phyloP scores from a whole-genome alignment of 2,329 filamentous ascomycete genomes.

The Talaromyces pinophilus region DNA sequence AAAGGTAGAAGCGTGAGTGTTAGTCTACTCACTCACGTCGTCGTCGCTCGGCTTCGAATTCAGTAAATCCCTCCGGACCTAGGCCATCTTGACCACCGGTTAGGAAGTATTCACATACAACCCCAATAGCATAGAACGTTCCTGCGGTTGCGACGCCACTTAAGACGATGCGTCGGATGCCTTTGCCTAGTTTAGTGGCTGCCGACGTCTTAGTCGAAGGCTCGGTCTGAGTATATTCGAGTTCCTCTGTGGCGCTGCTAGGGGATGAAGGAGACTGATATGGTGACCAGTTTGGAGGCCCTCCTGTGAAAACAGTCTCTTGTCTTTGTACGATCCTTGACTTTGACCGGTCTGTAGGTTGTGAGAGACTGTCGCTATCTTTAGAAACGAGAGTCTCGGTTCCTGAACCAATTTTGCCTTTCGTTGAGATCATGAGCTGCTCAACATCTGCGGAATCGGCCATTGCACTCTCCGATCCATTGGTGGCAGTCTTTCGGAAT shows the following conservation, averaged over 20 bases:
- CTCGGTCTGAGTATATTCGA: not conserved
- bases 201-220: constrained; percentile 18
- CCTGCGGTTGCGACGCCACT: constrained; percentile 38
- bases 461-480: not conserved
- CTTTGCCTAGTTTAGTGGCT: constrained; percentile 24
- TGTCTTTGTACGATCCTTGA: constrained; percentile 30
- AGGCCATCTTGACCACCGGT: constrained; percentile 43
- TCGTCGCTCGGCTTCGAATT: constrained; percentile 39
- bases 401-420: not conserved
- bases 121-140: constrained; percentile 46
- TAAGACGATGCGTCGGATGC: constrained; percentile 38
- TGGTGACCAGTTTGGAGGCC: constrained; percentile 33
- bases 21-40: constrained; percentile 28
- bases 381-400: not conserved
- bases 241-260: not conserved
- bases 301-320: constrained; percentile 27
- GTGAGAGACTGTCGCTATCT: not conserved
- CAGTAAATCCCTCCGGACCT: constrained; percentile 43
- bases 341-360: constrained; percentile 12
- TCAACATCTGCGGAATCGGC: not conserved
- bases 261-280: constrained; percentile 24
- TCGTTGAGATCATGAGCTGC: not conserved
- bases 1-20: not conserved
- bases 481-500: constrained; percentile 28
- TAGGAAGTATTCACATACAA: constrained; percentile 45